Evolutionary conservation across 2,329 filamentous ascomycete genomes (phyloP), one percentile per base, ranked within the genome.

Genomic region (Chrysoporthe puriensis): DNA sequence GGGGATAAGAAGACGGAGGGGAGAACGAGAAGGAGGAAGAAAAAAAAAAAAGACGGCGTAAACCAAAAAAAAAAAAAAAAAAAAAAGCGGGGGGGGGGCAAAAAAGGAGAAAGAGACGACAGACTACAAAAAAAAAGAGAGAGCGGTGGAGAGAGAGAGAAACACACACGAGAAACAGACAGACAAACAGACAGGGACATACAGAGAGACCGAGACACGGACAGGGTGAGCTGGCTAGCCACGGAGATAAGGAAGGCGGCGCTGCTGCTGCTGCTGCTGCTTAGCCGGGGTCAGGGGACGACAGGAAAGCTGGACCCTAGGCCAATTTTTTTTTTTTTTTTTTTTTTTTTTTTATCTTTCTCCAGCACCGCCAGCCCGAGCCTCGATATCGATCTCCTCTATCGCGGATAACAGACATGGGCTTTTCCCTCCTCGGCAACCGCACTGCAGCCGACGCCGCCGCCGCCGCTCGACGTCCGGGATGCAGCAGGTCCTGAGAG

Each of bases 381-480:
- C 21, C 1, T 26, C 56, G 14, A n/a, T 7, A 32, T 54, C 50
- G 50, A 54, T 26, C 26, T 26, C 26, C 26, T 26, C 26, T 54
- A 54, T 32, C 50, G 50, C 50, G 50, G 50, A 54, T 54, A 54
- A 54, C 14, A 54, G 21, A 54, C 7, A 54, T 54, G 50, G 21
- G 50, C 26, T 32, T 54, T 54, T 26, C 50, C 50, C 50, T 13
- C 50, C 50, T 13, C 26, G 11, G 50, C 50, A 52, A 52, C 13
- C 48, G 21, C 48, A 54, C 5, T 32, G 6, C 21, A 32, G 50
- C 50, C 14, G 48, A 40, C 1, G 52, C 9, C 13, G n/a, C 16
- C 32, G 18, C 36, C 26, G 13, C 59, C 26, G 26, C 26, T 26
- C 26, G 26, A 26, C 26, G 26, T 26, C 26, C 26, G 26, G 26